Base-by-base conservation (phyloP, 176 grass and related monocot species). In the Luzula sylvatica region DNA sequence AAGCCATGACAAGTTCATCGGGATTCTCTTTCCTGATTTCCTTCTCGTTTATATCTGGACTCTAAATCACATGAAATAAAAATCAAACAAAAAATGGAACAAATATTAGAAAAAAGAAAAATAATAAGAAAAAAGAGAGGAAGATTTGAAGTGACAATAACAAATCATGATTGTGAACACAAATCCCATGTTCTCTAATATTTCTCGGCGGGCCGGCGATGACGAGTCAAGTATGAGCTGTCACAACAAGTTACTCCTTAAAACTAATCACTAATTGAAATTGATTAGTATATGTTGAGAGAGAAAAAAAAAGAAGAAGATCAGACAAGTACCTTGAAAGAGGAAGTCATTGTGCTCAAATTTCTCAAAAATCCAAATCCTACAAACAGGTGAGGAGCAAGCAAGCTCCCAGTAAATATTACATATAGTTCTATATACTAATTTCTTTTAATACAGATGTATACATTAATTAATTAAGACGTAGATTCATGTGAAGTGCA, bases 31-130 rank as follows among this genome's bases (percentile, higher is more conserved):
- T 83, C 45, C 79, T 66, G 17, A 94, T 87, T 41, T 50, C 69
- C 57, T 56, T 94, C 83, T 94, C 88, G 9, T 94, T 79, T 29
- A 94, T 83, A 19, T 87, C 83, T 11, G 88, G 75, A 52, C 50
- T 72, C 83, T 94, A 56, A 38, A 50, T 4, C 2, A 11, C 15
- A 59, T 3, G 16, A 18, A 19, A 38, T 45, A 53, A 53, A 3
- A 51, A 35, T 42, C 18, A 4, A 20, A n/a, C 9, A 20, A 18
- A 3, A 12, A 27, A 42, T n/a, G 28, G 26, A 21, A n/a, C 3
- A 3, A 38, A 27, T 27, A 63, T 15, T 29, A 9, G 13, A 56
- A 23, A 35, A 35, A 35, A 0, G 5, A 35, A 11, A 16, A 25
- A 51, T 32, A 3, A n/a, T 19, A 25, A 48, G n/a, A 47, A 13